phyloP scores from a whole-genome alignment of 1,284 basidiomycete species.

The Stygiomarasmius scandens region DNA sequence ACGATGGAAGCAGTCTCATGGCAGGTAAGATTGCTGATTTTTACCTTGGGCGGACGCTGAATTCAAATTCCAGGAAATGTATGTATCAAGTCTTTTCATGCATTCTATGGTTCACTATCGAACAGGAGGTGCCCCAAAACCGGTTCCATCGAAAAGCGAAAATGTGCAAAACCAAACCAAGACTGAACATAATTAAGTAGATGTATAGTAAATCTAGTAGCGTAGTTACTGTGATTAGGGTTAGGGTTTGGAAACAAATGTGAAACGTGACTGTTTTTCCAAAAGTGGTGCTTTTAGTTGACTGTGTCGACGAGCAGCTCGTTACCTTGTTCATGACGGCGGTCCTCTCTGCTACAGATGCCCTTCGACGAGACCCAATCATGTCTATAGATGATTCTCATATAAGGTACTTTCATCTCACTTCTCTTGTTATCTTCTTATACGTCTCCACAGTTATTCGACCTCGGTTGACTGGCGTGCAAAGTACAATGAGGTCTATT shows the following conservation, averaged over 20 bases:
- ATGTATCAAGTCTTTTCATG: neutral
- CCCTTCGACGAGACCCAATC: slow-evolving; percentile 56
- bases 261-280: neutral
- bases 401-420: slow-evolving; percentile 48
- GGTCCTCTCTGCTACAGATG: slow-evolving; percentile 61
- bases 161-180: slow-evolving; percentile 89
- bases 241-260: no score
- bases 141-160: slow-evolving; percentile 80
- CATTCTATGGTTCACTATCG: neutral
- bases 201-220: slow-evolving; percentile 16
- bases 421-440: slow-evolving; percentile 16
- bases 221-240: neutral
- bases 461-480: slow-evolving; percentile 73
- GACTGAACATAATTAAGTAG: slow-evolving; percentile 25
- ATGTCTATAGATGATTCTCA: slow-evolving; percentile 67
- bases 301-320: slow-evolving; percentile 8
- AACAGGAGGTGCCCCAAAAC: slow-evolving; percentile 77
- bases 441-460: slow-evolving; percentile 46
- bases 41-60: neutral
- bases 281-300: neutral
- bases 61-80: neutral
- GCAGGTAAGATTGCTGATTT: slow-evolving; percentile 43
- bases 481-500: slow-evolving; percentile 74
- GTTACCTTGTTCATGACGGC: slow-evolving; percentile 55
- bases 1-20: slow-evolving; percentile 86